Evolutionary conservation across 768 basidiomycete species (phyloP), one percentile per base, ranked within the genome.

Genomic region (Boletus subparvulus): DNA sequence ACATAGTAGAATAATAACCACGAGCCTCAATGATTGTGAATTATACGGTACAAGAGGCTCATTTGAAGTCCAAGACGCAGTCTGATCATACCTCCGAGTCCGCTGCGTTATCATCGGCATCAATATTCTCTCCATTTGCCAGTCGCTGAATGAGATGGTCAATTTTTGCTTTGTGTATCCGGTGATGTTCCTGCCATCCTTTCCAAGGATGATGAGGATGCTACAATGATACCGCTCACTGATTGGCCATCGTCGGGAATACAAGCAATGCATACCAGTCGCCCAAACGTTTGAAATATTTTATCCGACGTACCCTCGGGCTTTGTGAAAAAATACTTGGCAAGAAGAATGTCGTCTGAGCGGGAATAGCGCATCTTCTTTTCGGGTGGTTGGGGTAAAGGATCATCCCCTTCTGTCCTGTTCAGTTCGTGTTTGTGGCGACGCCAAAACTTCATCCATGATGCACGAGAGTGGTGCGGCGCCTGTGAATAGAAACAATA

Each of bases 381-480:
- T 64, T 90, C 88, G 0, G 91, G 90, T 4, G 86, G 87, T 26
- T 80, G 79, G 6, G 90, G 90, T 13, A 89, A 74, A 2, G 88
- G 87, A 12, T 84, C 88, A 56, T 88, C 87, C 1, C 74, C 77
- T n/a, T 85, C 84, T 3, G 77, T 75, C 54, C 81, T 82, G 50
- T 86, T 79, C 37, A 92, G 74, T 63, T 94, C 92, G 63, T 94
- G 92, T 62, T 90, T 91, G 69, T 94, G 92, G 53, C 92, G 78
- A 16, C 92, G 81, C 83, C 90, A 94, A 71, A 86, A 94, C 72
- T 94, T 94, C 90, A 94, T 92, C 92, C 92, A 94, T 7, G 92
- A 94, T 46, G 92, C 92, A 37, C 90, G 85, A 26, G 92, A 93
- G 66, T 94, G 92, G 71, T 94, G 92, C 0, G 92, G 92, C 0